These are phyloP conservation scores for Saccharomycopsis crataegensis DNA, from an alignment of 1,139 yeast genomes.

Conservation along the genomic window DNA sequence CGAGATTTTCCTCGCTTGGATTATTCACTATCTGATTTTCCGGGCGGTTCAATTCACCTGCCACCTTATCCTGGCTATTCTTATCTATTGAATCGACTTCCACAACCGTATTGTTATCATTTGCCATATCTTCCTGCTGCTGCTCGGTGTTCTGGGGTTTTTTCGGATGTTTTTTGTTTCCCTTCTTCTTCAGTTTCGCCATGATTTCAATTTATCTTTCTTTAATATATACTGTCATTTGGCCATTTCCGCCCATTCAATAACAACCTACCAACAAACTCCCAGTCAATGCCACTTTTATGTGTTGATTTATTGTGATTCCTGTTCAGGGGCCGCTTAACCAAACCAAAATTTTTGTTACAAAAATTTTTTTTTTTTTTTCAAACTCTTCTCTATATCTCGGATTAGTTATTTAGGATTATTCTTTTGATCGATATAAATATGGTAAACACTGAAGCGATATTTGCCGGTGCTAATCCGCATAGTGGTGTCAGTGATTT, in stretches of 20 bases:
- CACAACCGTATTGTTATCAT: background rate
- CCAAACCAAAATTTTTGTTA: background rate
- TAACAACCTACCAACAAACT: no score
- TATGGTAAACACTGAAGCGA: slow-evolving; percentile 36
- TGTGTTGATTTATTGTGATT: no score
- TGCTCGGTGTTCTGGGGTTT: background rate
- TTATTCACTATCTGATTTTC: background rate
- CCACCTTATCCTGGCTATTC: background rate
- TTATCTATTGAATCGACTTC: background rate
- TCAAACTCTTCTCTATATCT: background rate
- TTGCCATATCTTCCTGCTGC: background rate
- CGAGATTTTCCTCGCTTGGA: background rate
- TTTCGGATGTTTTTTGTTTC: background rate
- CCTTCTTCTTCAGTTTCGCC: slow-evolving; percentile 7
- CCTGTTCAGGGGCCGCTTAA: no score
- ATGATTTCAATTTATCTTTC: background rate
- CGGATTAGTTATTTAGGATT: background rate
- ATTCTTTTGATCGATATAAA: background rate
- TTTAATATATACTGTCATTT: no score
- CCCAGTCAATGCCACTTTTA: no score
- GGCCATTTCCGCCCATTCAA: no score
- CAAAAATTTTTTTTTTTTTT: background rate
- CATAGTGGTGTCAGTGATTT: slow-evolving; percentile 65
- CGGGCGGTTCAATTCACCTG: background rate
- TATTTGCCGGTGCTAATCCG: slow-evolving; percentile 74